A percentile compares a stretch with the other conserved stretches of the same genome.
Conservation (phyloP, 306 rosid species). For the Myrica gale region DNA sequence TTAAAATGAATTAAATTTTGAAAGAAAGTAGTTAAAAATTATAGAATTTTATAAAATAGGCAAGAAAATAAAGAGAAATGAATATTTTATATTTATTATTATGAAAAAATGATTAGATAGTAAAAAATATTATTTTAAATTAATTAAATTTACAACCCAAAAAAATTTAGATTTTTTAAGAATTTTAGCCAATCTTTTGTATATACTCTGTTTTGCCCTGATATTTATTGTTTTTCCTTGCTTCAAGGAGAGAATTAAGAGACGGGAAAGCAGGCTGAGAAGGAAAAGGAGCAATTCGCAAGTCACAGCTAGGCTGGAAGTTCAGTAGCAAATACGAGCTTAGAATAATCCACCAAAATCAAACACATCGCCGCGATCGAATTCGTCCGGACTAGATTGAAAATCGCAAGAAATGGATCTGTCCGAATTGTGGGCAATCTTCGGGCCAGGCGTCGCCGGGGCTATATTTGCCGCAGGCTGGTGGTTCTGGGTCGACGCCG, state of each 20-base stretch:
- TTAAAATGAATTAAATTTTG: too few relatives aligned
- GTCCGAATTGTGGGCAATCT: constrained; percentile 84
- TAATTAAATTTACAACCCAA: too few relatives aligned
- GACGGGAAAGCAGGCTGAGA: background rate
- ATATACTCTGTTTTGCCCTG: too few relatives aligned
- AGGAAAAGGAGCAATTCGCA: background rate
- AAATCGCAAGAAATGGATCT: constrained; percentile 52
- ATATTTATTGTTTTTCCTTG: too few relatives aligned
- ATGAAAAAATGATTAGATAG: too few relatives aligned
- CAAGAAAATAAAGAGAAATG: too few relatives aligned
- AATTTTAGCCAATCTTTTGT: too few relatives aligned
- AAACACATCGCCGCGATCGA: background rate
- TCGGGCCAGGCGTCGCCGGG: constrained; percentile 94
- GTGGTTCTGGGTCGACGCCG: constrained; percentile 99
- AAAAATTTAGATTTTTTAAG: too few relatives aligned
- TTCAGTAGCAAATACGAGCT: background rate
- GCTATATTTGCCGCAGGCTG: constrained; percentile 91
- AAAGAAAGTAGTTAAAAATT: too few relatives aligned
- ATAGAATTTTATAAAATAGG: too few relatives aligned
- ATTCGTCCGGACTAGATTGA: background rate
- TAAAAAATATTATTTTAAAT: too few relatives aligned
- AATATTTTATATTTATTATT: too few relatives aligned
- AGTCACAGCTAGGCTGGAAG: background rate
- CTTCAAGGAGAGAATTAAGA: background rate
- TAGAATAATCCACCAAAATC: background rate